Base-by-base conservation (phyloP, 2,329 filamentous ascomycete species). In the Talaromyces sp. region DNA sequence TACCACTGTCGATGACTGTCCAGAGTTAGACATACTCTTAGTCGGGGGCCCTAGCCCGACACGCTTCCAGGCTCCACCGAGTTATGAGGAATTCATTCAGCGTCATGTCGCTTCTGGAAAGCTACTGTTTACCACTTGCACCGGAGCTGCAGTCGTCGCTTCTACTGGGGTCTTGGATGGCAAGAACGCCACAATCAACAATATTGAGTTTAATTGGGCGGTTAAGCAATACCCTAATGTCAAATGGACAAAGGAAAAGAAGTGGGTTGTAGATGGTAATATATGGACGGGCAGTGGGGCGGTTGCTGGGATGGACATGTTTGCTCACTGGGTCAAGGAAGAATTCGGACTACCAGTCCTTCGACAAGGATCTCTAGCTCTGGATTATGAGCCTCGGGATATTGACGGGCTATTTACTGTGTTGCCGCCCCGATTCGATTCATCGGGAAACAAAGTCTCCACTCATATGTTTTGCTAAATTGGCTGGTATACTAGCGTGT, bases 241-340 rank as follows among this genome's bases (percentile, higher is more conserved):
- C 10, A 71, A 77, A 3, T 80, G 77, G 78, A 70, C 70, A 1
- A 65, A 57, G 24, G 69, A 76, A 22, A 71, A 70, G 52, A 74
- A 79, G 55, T 80, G 77, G 76, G 64, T 78, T 49, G 51, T 74
- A 1, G 75, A 79, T 44, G 73, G 69, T 1, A 77, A 79, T 33
- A 68, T 79, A 27, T 80, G 78, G 78, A 80, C 77, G 2, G 73
- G 71, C 0, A 70, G 70, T 1, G 78, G 78, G 13, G 75, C 77
- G 0, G 62, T 74, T 14, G 76, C 77, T 4, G 78, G 77, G 0
- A 79, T 78, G 65, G 77, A 79, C 16, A 75, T 76, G 69, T 56
- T 75, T 49, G 62, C 74, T 8, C 65, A 75, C 30, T 77, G 74
- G 72, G 49, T 77, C 1, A 70, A 70, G 45, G 63, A 72, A 43